Conservation (phyloP, 2,329 filamentous ascomycete genomes). For the Pyrenochaeta sp. region DNA sequence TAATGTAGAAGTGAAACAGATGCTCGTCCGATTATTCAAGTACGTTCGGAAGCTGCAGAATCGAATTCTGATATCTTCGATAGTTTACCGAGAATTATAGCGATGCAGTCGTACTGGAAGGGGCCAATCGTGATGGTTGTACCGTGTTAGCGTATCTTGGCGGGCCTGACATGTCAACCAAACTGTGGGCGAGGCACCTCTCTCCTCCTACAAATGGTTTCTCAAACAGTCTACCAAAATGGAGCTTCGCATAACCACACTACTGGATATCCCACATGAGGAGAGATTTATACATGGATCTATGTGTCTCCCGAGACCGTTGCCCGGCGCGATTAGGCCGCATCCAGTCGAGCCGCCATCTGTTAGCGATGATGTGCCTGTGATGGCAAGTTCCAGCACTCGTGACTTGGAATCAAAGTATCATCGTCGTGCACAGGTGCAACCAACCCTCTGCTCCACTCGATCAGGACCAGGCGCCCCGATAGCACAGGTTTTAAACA, state of each 20-base stretch:
- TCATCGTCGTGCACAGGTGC: conserved; percentile 3
- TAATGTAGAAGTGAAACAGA: too few species aligned
- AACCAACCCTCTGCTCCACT: conserved; percentile 3
- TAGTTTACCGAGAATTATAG: too few species aligned
- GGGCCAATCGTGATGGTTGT: too few species aligned
- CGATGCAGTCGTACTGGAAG: too few species aligned
- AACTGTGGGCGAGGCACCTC: not conserved
- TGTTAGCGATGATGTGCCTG: conserved; percentile 13
- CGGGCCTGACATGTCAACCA: not conserved
- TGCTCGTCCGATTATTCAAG: too few species aligned
- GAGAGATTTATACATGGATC: conserved; percentile 24
- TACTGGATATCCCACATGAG: conserved; percentile 29
- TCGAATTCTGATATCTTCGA: too few species aligned
- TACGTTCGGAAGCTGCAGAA: too few species aligned
- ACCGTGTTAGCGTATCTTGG: not conserved
- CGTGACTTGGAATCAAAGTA: conserved; percentile 8
- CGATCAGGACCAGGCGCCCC: conserved; percentile 38
- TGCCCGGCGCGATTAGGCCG: conserved; percentile 5
- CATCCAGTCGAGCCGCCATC: conserved; percentile 24
- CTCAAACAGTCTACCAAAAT: conserved; percentile 12
- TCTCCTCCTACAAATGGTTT: not conserved
- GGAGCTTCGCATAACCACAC: conserved; percentile 40
- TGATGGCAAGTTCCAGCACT: conserved; percentile 5
- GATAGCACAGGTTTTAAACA: conserved; percentile 47
- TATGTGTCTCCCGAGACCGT: conserved; percentile 13